These are phyloP conservation scores for Pythium insidiosum DNA, from an alignment of 352 stramenopile genomes.

Conservation along the genomic window DNA sequence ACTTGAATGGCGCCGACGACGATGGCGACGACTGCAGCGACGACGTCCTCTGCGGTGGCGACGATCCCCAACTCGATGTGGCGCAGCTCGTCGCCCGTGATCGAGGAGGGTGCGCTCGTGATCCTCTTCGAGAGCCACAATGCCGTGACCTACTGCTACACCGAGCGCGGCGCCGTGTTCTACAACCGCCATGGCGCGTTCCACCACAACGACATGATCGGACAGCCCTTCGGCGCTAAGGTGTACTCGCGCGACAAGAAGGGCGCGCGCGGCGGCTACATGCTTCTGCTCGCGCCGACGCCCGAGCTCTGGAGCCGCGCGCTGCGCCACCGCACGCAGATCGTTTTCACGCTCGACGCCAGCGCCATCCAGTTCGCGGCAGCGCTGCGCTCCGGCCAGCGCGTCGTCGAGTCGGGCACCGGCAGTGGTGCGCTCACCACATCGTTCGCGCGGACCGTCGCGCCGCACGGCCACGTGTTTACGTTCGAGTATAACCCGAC, in stretches of 20 bases:
- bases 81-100: slow-evolving; percentile 35
- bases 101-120: slow-evolving; percentile 88
- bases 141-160: slow-evolving; percentile 93
- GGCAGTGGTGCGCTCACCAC: slow-evolving; percentile 92
- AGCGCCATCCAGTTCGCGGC: slow-evolving; percentile 90
- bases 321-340: slow-evolving; percentile 93
- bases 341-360: slow-evolving; percentile 95
- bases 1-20: too few species aligned
- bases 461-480: slow-evolving; percentile 88
- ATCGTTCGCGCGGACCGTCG: slow-evolving; percentile 87
- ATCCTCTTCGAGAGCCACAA: slow-evolving; percentile 97
- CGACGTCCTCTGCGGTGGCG: slow-evolving; percentile 1
- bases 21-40: neutral
- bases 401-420: slow-evolving; percentile 89
- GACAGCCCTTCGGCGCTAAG: slow-evolving; percentile 77
- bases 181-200: slow-evolving; percentile 96
- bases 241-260: slow-evolving; percentile 62
- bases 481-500: slow-evolving; percentile 98
- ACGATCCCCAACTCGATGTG: slow-evolving; percentile 66
- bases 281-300: slow-evolving; percentile 92
- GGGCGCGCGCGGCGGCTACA: slow-evolving; percentile 86
- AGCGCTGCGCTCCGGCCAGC: slow-evolving; percentile 85
- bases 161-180: slow-evolving; percentile 88
- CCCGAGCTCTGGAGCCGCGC: slow-evolving; percentile 95
- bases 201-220: slow-evolving; percentile 95